A percentile compares a stretch with the other conserved stretches of the same genome.
Conservation (phyloP, 257 asterid species). For the Fraxinus anomala region DNA sequence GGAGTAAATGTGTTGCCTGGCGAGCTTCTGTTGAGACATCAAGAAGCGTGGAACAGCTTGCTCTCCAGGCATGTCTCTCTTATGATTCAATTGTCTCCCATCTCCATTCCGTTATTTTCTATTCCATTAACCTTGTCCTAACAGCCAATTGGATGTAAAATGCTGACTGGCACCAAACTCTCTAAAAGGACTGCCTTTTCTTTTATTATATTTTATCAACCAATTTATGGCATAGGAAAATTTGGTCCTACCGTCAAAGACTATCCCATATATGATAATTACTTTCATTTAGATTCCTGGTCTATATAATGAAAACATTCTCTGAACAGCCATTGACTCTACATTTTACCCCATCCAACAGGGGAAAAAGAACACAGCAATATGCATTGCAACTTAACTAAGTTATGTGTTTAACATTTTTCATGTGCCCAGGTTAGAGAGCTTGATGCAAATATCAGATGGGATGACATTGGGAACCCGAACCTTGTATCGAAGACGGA, state of each 20-base stretch:
- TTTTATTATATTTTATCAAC: slow-evolving; percentile 10
- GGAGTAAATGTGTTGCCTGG: slow-evolving; percentile 80
- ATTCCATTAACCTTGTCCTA: slow-evolving; percentile 1
- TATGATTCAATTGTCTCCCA: slow-evolving; percentile 9
- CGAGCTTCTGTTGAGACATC: slow-evolving; percentile 92
- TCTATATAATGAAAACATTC: slow-evolving; percentile 23
- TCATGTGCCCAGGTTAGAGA: slow-evolving; percentile 72
- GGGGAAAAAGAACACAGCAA: slow-evolving; percentile 17
- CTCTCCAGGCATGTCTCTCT: slow-evolving; percentile 70
- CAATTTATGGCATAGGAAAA: background rate
- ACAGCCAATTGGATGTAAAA: slow-evolving; percentile 2
- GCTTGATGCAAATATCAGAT: slow-evolving; percentile 77
- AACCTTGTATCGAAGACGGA: slow-evolving; percentile 49
- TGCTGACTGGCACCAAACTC: slow-evolving; percentile 20
- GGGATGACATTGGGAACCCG: slow-evolving; percentile 78
- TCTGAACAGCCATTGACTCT: slow-evolving; percentile 7
- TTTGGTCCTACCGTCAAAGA: slow-evolving; percentile 1
- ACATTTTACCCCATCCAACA: slow-evolving; percentile 11
- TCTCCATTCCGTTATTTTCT: background rate
- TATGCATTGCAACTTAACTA: slow-evolving; percentile 20
- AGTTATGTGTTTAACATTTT: slow-evolving; percentile 27
- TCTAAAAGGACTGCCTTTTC: slow-evolving; percentile 4
- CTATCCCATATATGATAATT: slow-evolving; percentile 4
- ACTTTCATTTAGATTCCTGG: slow-evolving; percentile 1
- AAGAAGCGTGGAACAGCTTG: slow-evolving; percentile 79